Base-by-base conservation (phyloP, 2,329 filamentous ascomycete species). In the Penicillium sp. region DNA sequence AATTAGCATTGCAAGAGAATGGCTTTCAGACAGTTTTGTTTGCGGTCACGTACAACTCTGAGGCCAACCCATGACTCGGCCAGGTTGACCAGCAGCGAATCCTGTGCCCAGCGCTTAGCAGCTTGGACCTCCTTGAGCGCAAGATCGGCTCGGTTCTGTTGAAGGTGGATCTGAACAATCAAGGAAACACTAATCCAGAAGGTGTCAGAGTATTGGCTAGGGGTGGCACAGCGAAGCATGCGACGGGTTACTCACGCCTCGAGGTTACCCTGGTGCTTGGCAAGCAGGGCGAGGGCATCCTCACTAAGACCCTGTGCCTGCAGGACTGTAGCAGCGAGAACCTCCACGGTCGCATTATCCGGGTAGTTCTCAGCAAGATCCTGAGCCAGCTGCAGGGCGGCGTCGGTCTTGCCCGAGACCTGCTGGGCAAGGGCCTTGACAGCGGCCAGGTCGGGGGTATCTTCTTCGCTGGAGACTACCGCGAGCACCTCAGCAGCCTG, bases 11-110 rank as follows among this genome's bases (percentile, higher is more conserved):
- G 23, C 39, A 42, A 21, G 14, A 2, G 35, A 8, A 16, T 19
- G 19, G 19, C 16, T 9, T 16, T 10, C 29, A 2, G 5, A n/a
- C 13, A 16, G 14, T 54, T 16, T n/a, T n/a, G 21, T 31, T n/a
- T n/a, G 21, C 26, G 16, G 31, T 53, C 48, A 78, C 83, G 61
- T 84, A 95, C 92, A 76, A 93, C 81, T 75, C 95, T 84, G 75
- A 98, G 77, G 27, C 92, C 93, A 62, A 96, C 90, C 95, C 93
- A 99, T 8, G 91, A 91, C 78, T 99, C 95, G 8, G 93, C 93
- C 64, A 99, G 78, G 76, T 99, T 98, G 63, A 98, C 91, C 50
- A 98, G 81, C 39, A 98, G 80, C 66, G 89, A 96, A 73, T 98
- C 95, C 77, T 99, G 93, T 8, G 93, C 95, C 91, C 93, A 98